Conservation (phyloP, 441 rosid genomes). For the Euphorbia celastroides region DNA sequence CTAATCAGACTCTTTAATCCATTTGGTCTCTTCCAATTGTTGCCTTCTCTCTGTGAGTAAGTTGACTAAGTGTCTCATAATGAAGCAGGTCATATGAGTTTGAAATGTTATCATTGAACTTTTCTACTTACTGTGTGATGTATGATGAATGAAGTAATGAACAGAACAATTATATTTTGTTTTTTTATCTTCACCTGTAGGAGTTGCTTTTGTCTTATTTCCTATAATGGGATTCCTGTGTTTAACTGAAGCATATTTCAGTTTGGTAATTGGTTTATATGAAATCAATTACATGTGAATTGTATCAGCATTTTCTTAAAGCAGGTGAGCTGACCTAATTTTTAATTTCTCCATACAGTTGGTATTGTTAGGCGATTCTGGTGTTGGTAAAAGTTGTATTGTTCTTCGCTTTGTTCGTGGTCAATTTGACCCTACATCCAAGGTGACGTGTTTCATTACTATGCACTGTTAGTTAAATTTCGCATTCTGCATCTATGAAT, state of each 20-base stretch:
- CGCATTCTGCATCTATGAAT: constrained; percentile 3
- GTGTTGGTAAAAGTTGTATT: constrained; percentile 97
- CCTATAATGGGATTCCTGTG: background rate
- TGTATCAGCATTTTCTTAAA: background rate
- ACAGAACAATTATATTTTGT: background rate
- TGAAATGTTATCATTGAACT: background rate
- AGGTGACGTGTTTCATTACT: constrained; percentile 38
- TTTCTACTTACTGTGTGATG: background rate
- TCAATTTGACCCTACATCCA: constrained; percentile 95
- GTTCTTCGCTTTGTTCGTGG: constrained; percentile 98
- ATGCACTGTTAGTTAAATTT: background rate
- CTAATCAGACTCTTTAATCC: background rate
- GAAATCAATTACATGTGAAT: background rate
- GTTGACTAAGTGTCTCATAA: background rate
- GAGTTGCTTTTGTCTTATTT: background rate
- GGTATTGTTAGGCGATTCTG: constrained; percentile 93
- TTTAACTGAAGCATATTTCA: too few relatives aligned
- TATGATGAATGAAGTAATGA: background rate
- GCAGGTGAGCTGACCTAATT: constrained; percentile 17
- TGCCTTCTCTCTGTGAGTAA: background rate
- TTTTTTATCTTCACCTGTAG: background rate
- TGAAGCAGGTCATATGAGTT: background rate
- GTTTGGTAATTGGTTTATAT: background rate
- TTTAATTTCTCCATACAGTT: constrained; percentile 41
- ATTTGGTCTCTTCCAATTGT: background rate